Base-by-base conservation (phyloP, 2,329 filamentous ascomycete genomes). In the Aspergillus texensis region DNA sequence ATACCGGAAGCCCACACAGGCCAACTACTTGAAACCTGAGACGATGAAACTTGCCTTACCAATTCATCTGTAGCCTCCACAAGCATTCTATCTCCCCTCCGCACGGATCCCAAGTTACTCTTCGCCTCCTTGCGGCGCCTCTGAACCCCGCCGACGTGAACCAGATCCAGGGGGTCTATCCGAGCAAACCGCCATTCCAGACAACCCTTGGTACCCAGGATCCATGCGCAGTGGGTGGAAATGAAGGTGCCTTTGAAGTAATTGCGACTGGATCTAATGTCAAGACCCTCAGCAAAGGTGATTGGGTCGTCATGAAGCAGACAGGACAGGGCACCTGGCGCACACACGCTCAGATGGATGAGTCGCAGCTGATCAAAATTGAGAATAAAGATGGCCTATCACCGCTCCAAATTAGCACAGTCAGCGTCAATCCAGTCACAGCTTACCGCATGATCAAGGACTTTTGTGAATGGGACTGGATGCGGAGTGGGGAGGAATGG, bases 121-220 rank as follows among this genome's bases (percentile, higher is more conserved):
- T 99, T 64, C 92, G 93, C 77, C 90, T 95, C 72, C 91, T 99
- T 72, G 92, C 94, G 36, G 89, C 93, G 1, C 93, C 95, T 62
- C 92, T 99, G 78, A 99, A 99, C 82, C 95, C 95, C 28, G 94
- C 95, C 74, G 95, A 99, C 81, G 92, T 99, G 79, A 99, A 99
- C 83, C 94, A 94, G 73, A 92, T 99, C 73, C 95, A 99, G 83
- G 95, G 95, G 68, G 93, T 94, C 4, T 99, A 99, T 81, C 94
- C 94, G 65, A 89, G 89, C 53, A 93, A 93, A 76, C 93, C 94
- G 0, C 82, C 86, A 52, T 94, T 96, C 79, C 89, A 88, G 21
- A 89, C 88, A 6, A 79, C 87, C 1, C 87, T 99, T 60, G 91
- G 93, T 62, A 97, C 94, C 0, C 69, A 88, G 1, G 83, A 88